Evolutionary conservation across 2,329 filamentous ascomycete genomes (phyloP).

Genomic region (Cryoendolithus antarcticus): DNA sequence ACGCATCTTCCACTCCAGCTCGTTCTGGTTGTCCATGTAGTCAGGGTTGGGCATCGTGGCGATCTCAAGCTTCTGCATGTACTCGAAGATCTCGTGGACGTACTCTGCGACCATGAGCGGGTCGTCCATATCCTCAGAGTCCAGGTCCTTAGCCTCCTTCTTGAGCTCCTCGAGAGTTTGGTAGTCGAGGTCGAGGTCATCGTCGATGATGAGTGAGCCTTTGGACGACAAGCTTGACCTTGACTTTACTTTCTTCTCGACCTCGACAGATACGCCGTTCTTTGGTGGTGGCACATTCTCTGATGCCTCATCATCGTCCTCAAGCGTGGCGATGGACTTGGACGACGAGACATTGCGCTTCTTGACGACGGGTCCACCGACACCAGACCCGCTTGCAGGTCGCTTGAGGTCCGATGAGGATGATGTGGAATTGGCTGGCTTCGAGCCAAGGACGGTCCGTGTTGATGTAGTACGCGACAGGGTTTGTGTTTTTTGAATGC

Average conservation of each 20-base stretch:
- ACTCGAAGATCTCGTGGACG: conserved; percentile 93
- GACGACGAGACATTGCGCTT: conserved; percentile 49
- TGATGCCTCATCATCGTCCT: conserved; percentile 40
- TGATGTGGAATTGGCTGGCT: conserved; percentile 53
- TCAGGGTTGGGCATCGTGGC: conserved; percentile 73
- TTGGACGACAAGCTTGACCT: conserved; percentile 22
- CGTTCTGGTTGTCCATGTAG: conserved; percentile 91
- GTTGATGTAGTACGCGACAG: conserved; percentile 39
- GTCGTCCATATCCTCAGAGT: conserved; percentile 79
- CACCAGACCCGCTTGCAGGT: conserved; percentile 58
- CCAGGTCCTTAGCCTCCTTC: conserved; percentile 50
- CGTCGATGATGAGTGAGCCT: conserved; percentile 15
- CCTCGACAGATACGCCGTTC: conserved; percentile 20
- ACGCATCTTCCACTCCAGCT: conserved; percentile 97
- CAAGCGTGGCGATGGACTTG: conserved; percentile 35
- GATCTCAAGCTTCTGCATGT: conserved; percentile 75
- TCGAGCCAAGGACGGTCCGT: conserved; percentile 51
- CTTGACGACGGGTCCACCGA: conserved; percentile 53
- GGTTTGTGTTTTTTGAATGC: conserved; percentile 58
- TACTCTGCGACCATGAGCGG: conserved; percentile 98
- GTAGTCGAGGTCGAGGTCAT: conserved; percentile 24
- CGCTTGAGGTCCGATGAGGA: conserved; percentile 53
- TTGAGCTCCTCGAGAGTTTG: conserved; percentile 25
- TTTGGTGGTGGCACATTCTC: conserved; percentile 59
- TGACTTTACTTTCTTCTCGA: conserved; percentile 35